These are phyloP conservation scores for Malus hybrid DNA, from an alignment of 331 rosid species.

Conservation along the genomic window DNA sequence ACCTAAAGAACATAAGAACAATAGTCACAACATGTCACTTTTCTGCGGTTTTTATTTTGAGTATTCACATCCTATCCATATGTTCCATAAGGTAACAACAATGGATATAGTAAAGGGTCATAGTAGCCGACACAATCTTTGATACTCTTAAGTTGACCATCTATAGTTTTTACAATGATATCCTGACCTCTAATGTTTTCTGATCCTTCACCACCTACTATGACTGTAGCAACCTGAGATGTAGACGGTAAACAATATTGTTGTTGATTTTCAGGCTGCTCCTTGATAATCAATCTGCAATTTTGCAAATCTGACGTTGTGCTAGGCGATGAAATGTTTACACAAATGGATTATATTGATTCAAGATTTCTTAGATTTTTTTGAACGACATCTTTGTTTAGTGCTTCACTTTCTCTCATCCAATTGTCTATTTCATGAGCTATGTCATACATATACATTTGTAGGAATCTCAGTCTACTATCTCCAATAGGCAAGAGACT, in stretches of 20 bases:
- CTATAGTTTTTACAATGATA: background rate
- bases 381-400: background rate
- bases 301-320: too few species aligned
- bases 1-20: background rate
- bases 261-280: background rate
- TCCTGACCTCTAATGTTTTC: background rate
- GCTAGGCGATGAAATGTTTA: background rate
- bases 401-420: background rate
- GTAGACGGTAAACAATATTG: background rate
- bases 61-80: too few species aligned
- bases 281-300: background rate
- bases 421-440: background rate
- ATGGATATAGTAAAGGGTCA: too few species aligned
- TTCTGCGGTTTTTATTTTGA: too few species aligned
- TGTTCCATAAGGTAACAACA: too few species aligned
- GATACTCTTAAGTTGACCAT: background rate
- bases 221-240: background rate
- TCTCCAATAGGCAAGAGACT: background rate
- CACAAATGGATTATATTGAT: too few species aligned
- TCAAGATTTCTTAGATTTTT: background rate
- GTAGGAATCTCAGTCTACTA: background rate
- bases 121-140: background rate
- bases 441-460: background rate
- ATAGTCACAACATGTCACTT: background rate
- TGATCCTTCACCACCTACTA: background rate